Percentiles rank a stretch among this genome's conserved stretches.
phyloP scores from a whole-genome alignment of 1,139 yeast genomes.

The Geotrichum reessii region DNA sequence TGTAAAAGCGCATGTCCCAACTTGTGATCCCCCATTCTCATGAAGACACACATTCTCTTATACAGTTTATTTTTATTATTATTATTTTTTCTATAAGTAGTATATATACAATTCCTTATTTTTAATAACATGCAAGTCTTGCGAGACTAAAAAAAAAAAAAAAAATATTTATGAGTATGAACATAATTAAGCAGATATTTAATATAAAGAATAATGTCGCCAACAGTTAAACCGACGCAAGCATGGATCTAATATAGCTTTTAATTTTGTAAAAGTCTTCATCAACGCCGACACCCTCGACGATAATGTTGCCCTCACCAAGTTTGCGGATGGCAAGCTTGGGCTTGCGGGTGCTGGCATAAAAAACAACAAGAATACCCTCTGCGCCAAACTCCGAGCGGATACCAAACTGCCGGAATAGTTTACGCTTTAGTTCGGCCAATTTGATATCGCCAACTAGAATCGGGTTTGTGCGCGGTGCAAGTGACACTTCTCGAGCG shows the following conservation, averaged over 20 bases:
- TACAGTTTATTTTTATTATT: too few species aligned
- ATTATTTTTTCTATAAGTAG: too few species aligned
- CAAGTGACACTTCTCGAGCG: slow-evolving; percentile 30
- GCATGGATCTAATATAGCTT: slow-evolving; percentile 65
- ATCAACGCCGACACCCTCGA: slow-evolving; percentile 71
- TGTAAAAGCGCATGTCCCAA: too few species aligned
- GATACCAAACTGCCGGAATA: slow-evolving; percentile 50
- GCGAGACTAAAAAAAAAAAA: too few species aligned
- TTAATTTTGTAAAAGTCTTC: slow-evolving; percentile 75
- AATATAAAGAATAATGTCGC: not conserved
- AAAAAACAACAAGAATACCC: slow-evolving; percentile 63
- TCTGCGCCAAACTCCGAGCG: slow-evolving; percentile 88
- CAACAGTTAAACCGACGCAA: slow-evolving; percentile 57
- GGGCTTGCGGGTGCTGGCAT: slow-evolving; percentile 50
- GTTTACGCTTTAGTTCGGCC: slow-evolving; percentile 67
- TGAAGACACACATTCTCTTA: too few species aligned
- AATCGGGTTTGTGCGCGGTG: slow-evolving; percentile 41
- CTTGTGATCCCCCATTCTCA: too few species aligned
- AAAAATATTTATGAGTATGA: not conserved
- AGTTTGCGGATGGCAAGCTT: slow-evolving; percentile 69
- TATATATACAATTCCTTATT: not conserved
- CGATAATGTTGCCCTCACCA: slow-evolving; percentile 71
- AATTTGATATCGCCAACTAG: slow-evolving; percentile 87
- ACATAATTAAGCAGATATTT: not conserved
- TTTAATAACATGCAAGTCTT: too few species aligned